Conservation (phyloP, 441 rosid species). For the Adansonia gregorii region DNA sequence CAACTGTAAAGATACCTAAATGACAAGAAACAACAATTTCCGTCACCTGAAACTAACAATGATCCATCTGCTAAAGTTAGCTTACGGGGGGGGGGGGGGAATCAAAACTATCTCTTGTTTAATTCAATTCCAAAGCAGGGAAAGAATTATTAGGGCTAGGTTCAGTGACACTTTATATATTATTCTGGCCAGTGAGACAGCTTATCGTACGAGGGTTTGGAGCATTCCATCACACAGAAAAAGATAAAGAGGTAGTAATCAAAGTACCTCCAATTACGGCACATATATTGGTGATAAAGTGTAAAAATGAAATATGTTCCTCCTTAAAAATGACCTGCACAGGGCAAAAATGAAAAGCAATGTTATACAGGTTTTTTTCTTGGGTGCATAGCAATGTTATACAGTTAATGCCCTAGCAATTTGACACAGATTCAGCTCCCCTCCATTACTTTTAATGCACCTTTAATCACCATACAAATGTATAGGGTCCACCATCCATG, state of each 20-base stretch:
- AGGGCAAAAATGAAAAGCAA: slow-evolving; percentile 11
- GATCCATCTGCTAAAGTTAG: not conserved
- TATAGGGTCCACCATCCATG: not conserved
- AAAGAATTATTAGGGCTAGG: not conserved
- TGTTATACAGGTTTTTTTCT: not conserved
- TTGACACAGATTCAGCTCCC: not conserved
- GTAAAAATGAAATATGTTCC: slow-evolving; percentile 44
- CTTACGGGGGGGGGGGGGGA: no score
- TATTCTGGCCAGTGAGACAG: not conserved
- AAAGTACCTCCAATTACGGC: slow-evolving; percentile 47
- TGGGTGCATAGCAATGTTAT: not conserved
- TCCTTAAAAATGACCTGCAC: slow-evolving; percentile 48
- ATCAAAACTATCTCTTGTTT: not conserved
- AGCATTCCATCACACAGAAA: not conserved
- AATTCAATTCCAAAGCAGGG: not conserved
- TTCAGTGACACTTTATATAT: not conserved
- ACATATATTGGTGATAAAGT: slow-evolving; percentile 46
- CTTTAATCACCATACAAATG: not conserved
- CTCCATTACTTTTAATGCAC: not conserved
- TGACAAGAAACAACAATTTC: not conserved
- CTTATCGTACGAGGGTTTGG: not conserved
- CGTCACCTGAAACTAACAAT: not conserved
- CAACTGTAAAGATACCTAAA: slow-evolving; percentile 43
- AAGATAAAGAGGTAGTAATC: not conserved
- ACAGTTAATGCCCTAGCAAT: not conserved